Conservation (phyloP, 306 rosid genomes). For the Quercus alba region DNA sequence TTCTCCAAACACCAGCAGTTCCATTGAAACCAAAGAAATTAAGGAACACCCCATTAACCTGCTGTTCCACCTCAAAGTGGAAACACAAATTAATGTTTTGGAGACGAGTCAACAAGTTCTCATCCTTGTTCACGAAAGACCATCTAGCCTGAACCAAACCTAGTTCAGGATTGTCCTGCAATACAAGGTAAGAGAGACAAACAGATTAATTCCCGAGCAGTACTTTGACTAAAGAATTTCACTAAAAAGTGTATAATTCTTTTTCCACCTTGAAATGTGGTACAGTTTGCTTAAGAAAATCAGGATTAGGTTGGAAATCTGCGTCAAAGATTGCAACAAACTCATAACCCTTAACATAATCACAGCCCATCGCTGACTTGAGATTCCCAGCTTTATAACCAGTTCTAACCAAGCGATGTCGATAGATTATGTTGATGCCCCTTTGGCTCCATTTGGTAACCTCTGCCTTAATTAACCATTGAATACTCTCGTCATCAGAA, state of each 20-base stretch:
- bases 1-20: constrained; percentile 99
- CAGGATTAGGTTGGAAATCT: constrained; percentile 94
- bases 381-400: constrained; percentile 99
- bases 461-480: constrained; percentile 70
- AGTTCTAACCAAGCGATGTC: constrained; percentile 82
- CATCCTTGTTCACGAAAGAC: constrained; percentile 90
- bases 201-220: constrained; percentile 14
- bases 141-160: constrained; percentile 96
- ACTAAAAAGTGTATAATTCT: constrained; percentile 4
- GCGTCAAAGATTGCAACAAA: constrained; percentile 96
- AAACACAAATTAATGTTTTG: constrained; percentile 92
- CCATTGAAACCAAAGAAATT: constrained; percentile 96
- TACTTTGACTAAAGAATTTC: neutral
- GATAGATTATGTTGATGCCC: constrained; percentile 75
- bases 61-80: constrained; percentile 99
- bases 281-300: constrained; percentile 79
- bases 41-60: constrained; percentile 86
- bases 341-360: constrained; percentile 79
- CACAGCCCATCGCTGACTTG: constrained; percentile 93
- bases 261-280: constrained; percentile 84
- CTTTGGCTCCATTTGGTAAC: constrained; percentile 78
- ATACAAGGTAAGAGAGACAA: constrained; percentile 3
- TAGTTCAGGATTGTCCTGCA: constrained; percentile 77
- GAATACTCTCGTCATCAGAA: constrained; percentile 82
- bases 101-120: constrained; percentile 93